Percentiles rank a stretch among this genome's conserved stretches.
Evolutionary conservation across 1,284 basidiomycete genomes (phyloP).

Genomic region (Ustilago esculenta): DNA sequence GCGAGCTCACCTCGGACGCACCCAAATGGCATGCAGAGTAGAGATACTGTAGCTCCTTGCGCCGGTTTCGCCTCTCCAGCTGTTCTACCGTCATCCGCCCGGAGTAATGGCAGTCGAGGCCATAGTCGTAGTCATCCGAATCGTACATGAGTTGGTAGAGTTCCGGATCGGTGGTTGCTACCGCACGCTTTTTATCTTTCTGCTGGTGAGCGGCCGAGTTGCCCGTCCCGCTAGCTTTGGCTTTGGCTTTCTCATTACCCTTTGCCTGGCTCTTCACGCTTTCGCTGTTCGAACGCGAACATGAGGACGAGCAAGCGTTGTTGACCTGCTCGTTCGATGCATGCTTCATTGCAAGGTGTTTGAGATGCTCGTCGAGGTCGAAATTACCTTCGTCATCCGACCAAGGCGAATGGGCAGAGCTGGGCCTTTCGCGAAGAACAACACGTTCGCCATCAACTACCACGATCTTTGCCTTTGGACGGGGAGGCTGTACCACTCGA

Average conservation of each 20-base stretch:
- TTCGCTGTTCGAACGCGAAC: background rate
- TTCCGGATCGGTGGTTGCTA: slow-evolving; percentile 11
- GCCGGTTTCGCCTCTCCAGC: background rate
- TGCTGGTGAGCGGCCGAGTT: too few relatives aligned
- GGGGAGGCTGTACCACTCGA: background rate
- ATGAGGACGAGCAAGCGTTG: background rate
- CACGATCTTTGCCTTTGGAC: slow-evolving; percentile 1
- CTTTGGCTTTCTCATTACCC: slow-evolving; percentile 1
- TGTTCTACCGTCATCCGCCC: slow-evolving; percentile 2
- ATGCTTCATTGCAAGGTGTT: background rate
- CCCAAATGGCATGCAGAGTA: slow-evolving; percentile 30
- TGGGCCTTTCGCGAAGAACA: slow-evolving; percentile 6
- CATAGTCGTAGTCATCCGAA: slow-evolving; percentile 14
- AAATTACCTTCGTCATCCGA: slow-evolving; percentile 11
- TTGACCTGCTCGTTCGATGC: background rate
- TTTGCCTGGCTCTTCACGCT: background rate
- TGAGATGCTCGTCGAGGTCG: slow-evolving; percentile 1
- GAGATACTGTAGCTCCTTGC: slow-evolving; percentile 24
- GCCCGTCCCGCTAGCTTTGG: background rate
- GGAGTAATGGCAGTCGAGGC: background rate
- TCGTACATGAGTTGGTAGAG: slow-evolving; percentile 1
- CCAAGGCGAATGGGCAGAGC: background rate
- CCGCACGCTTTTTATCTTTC: slow-evolving; percentile 10
- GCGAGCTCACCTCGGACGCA: slow-evolving; percentile 9
- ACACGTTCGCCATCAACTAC: slow-evolving; percentile 22